phyloP scores from a whole-genome alignment of 352 stramenopile genomes.

The Globisporangium okanoganense region DNA sequence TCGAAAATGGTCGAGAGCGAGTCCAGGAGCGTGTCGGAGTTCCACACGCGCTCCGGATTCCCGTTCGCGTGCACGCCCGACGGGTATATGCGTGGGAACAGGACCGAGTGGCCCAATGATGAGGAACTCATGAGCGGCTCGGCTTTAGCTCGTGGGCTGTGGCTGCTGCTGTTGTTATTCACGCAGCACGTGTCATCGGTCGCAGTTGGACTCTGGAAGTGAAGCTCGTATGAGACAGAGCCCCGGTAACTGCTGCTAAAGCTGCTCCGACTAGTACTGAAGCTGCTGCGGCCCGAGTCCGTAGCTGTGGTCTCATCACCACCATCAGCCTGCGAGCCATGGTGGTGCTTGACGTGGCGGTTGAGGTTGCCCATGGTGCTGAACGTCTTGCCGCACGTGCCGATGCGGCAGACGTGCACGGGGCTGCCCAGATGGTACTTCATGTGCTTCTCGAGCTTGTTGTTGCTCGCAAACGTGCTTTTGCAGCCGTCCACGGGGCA shows the following conservation, averaged over 20 bases:
- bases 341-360: constrained; percentile 43
- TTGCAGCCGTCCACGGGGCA: constrained; percentile 34
- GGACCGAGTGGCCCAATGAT: background rate
- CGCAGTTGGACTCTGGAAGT: constrained; percentile 10
- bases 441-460: constrained; percentile 53
- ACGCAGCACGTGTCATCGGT: constrained; percentile 1
- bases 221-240: background rate
- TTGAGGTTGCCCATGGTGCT: constrained; percentile 57
- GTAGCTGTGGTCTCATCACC: background rate
- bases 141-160: background rate
- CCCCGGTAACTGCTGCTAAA: background rate
- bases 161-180: background rate
- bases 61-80: background rate
- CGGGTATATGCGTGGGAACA: constrained; percentile 5
- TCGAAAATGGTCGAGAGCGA: constrained; percentile 30
- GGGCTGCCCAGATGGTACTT: constrained; percentile 36
- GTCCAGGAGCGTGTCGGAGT: constrained; percentile 15
- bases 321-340: constrained; percentile 1
- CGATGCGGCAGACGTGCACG: constrained; percentile 41
- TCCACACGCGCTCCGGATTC: constrained; percentile 7
- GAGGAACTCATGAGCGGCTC: background rate
- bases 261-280: background rate
- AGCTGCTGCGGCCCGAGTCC: constrained; percentile 1
- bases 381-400: constrained; percentile 52
- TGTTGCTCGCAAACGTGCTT: constrained; percentile 34